Conservation (phyloP, 352 stramenopile species). For the Aphanomyces euteiches region DNA sequence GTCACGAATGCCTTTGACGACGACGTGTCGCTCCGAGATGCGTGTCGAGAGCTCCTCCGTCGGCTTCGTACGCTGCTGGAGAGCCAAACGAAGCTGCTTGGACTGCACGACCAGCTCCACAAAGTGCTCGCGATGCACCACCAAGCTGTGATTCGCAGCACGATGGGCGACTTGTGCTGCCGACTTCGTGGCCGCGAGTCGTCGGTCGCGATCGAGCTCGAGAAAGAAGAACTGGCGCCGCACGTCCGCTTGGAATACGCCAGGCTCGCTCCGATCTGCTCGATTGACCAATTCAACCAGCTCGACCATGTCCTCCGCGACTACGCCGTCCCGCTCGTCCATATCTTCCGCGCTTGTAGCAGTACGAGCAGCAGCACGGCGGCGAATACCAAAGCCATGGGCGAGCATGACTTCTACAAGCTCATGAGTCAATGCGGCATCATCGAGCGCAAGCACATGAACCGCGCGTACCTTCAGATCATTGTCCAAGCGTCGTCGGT, state of each 20-base stretch:
- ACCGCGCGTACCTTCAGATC: constrained; percentile 59
- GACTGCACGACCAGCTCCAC: constrained; percentile 43
- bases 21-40: constrained; percentile 4
- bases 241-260: constrained; percentile 48
- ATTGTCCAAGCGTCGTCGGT: constrained; percentile 60
- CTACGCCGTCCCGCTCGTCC: constrained; percentile 71
- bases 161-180: constrained; percentile 62
- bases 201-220: constrained; percentile 59
- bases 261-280: constrained; percentile 56
- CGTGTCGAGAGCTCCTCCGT: constrained; percentile 15
- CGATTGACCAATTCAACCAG: constrained; percentile 50
- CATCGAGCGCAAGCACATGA: constrained; percentile 78
- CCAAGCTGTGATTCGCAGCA: constrained; percentile 42
- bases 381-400: constrained; percentile 43
- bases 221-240: constrained; percentile 64
- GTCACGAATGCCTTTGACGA: constrained; percentile 12
- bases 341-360: constrained; percentile 73
- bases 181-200: constrained; percentile 66
- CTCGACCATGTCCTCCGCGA: constrained; percentile 73
- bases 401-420: constrained; percentile 81
- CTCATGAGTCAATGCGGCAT: constrained; percentile 72
- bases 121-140: constrained; percentile 59
- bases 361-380: constrained; percentile 44
- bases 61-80: constrained; percentile 11
- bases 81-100: neutral